Evolutionary conservation across 2,329 filamentous ascomycete genomes (phyloP).

Genomic region (Neonectria sp.): DNA sequence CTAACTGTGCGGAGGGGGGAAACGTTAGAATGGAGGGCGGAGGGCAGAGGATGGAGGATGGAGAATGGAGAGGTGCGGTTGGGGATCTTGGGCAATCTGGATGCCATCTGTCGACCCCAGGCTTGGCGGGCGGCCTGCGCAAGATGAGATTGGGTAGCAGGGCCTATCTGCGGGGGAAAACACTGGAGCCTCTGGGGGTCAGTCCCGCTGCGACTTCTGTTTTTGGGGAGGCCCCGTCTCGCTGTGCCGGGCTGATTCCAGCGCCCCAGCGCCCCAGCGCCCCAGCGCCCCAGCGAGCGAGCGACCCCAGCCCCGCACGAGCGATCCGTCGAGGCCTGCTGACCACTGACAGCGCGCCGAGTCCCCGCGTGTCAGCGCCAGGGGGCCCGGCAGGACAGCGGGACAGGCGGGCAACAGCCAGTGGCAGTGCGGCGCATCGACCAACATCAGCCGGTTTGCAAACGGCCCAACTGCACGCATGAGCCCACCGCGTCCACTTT

Average conservation of each 20-base stretch:
- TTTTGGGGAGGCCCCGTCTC: constrained; percentile 1
- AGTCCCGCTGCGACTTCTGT: constrained; percentile 16
- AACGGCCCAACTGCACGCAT: constrained; percentile 16
- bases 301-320: constrained; percentile 20
- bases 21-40: constrained; percentile 3
- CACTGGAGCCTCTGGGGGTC: constrained; percentile 2
- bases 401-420: not conserved
- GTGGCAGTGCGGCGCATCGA: not conserved
- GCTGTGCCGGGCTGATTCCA: constrained; percentile 39
- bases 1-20: constrained; percentile 8
- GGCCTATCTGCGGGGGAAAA: constrained; percentile 22
- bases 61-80: constrained; percentile 23
- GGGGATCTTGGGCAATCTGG: constrained; percentile 30
- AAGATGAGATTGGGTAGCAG: constrained; percentile 21
- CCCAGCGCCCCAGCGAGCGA: not conserved
- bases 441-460: constrained; percentile 26
- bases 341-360: constrained; percentile 14
- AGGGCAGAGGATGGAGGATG: constrained; percentile 4
- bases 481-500: constrained; percentile 23
- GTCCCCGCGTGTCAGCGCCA: constrained; percentile 4
- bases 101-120: constrained; percentile 29
- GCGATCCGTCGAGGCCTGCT: not conserved
- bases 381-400: not conserved
- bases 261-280: constrained; percentile 23
- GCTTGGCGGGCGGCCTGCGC: constrained; percentile 6